Evolutionary conservation across 768 basidiomycete genomes (phyloP), one percentile per base, ranked within the genome.

Genomic region (Leucosporidium scottii): DNA sequence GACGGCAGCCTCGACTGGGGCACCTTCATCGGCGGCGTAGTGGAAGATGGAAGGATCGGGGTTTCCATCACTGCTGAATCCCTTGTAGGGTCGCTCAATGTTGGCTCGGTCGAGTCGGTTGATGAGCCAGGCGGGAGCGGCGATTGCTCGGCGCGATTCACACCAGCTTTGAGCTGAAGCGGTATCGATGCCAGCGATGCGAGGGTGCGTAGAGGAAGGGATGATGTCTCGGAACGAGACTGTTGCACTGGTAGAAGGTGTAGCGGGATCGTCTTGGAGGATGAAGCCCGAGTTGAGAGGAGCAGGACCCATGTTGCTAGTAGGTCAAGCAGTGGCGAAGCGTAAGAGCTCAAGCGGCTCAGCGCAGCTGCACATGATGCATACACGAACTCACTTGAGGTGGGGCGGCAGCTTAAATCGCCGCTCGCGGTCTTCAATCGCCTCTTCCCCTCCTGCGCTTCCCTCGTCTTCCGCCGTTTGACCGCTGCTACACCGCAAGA

Each of bases 121-220:
- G 69, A 75, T 74, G 55, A 75, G 59, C 74, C 74, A 75, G 21
- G 73, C 64, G 21, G 74, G 74, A 31, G 74, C 73, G 7, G 66
- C 64, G 31, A 74, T 69, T 21, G 62, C 59, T 44, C 67, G 63
- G 31, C 74, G 68, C 20, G 67, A 67, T 34, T 73, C 51, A 55
- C 74, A 75, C 74, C 74, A 75, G 20, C 67, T 55, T 15, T 50
- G 62, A 0, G 74, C 62, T 44, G 48, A 60, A 63, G 74, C 73
- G 20, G 44, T 18, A 18, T 10, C 28, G 57, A 75, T 75, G 27
- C 73, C 73, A 48, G 74, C 66, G 62, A 74, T 74, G 23, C 73
- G 67, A 12, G 59, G 59, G 47, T 59, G 59, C 49, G 49, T 4
- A 44, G 59, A 39, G 2, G 18, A 15, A 1, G 59, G 59, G 59